A percentile compares a stretch with the other conserved stretches of the same genome.
These are phyloP conservation scores for Melanomma pulvis-pyrius DNA, from an alignment of 495 filamentous ascomycete genomes.

Conservation along the genomic window DNA sequence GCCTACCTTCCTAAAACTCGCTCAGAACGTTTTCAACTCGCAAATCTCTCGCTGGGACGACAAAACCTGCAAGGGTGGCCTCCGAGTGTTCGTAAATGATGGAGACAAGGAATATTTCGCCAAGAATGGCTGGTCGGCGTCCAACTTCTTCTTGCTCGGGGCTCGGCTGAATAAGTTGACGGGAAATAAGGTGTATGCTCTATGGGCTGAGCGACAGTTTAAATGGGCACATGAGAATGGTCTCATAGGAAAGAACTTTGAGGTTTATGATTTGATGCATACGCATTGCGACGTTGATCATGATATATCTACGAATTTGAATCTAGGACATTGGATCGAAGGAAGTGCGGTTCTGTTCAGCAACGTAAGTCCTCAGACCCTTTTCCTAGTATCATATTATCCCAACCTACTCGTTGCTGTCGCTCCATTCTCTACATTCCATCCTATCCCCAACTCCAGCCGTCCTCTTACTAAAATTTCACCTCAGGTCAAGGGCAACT, in stretches of 20 bases:
- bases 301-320: neutral
- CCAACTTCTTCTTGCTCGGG: conserved; percentile 77
- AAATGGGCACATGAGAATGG: conserved; percentile 67
- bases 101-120: conserved; percentile 81
- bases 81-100: conserved; percentile 72
- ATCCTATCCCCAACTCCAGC: neutral
- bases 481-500: neutral
- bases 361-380: conserved; percentile 7
- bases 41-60: conserved; percentile 66
- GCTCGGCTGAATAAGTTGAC: conserved; percentile 76
- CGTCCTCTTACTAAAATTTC: neutral
- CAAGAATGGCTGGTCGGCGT: conserved; percentile 60
- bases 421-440: neutral
- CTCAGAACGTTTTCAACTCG: conserved; percentile 38
- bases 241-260: conserved; percentile 43
- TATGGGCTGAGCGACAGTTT: conserved; percentile 71
- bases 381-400: too few species aligned
- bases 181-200: conserved; percentile 73
- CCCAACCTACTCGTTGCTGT: neutral
- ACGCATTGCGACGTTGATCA: neutral
- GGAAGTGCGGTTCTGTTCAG: conserved; percentile 6
- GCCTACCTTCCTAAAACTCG: conserved; percentile 32
- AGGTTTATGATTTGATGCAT: neutral
- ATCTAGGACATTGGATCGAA: conserved; percentile 1
- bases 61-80: conserved; percentile 66